Evolutionary conservation across 257 asterid species (phyloP).

Genomic region (Asclepias syriaca): DNA sequence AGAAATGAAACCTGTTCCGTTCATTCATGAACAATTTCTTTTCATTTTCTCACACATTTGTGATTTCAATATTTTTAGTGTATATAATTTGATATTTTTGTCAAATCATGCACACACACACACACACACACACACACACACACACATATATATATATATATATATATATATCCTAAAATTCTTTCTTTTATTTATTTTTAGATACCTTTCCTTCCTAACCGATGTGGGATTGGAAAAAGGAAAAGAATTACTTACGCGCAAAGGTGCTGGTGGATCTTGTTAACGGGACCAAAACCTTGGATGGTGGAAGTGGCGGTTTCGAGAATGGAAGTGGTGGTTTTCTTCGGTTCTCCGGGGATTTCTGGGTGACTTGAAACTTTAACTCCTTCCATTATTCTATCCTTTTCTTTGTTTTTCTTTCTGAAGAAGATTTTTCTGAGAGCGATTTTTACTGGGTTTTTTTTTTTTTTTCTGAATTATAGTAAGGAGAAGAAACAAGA

Average conservation of each 20-base stretch:
- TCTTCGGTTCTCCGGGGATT: slow-evolving; percentile 75
- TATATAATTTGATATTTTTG: too few species aligned
- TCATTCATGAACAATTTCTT: not conserved
- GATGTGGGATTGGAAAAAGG: not conserved
- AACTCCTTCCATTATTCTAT: slow-evolving; percentile 46
- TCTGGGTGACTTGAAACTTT: slow-evolving; percentile 45
- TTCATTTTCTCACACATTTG: too few species aligned
- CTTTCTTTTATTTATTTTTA: too few species aligned
- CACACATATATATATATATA: too few species aligned
- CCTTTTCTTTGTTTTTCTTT: too few species aligned
- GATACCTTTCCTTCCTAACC: too few species aligned
- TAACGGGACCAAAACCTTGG: slow-evolving; percentile 76
- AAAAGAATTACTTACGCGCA: slow-evolving; percentile 55
- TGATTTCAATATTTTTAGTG: too few species aligned
- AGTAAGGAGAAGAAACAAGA: too few species aligned
- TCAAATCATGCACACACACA: too few species aligned
- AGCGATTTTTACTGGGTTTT: not conserved
- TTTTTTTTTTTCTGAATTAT: not conserved
- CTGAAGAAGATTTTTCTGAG: too few species aligned
- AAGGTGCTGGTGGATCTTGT: slow-evolving; percentile 91
- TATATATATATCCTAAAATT: too few species aligned
- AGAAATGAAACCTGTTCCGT: slow-evolving; percentile 65
- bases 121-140: too few species aligned
- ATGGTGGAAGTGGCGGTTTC: slow-evolving; percentile 78
- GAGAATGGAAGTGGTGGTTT: slow-evolving; percentile 50